phyloP scores from a whole-genome alignment of 1,139 yeast species.

The Lodderomyces elongisporus region DNA sequence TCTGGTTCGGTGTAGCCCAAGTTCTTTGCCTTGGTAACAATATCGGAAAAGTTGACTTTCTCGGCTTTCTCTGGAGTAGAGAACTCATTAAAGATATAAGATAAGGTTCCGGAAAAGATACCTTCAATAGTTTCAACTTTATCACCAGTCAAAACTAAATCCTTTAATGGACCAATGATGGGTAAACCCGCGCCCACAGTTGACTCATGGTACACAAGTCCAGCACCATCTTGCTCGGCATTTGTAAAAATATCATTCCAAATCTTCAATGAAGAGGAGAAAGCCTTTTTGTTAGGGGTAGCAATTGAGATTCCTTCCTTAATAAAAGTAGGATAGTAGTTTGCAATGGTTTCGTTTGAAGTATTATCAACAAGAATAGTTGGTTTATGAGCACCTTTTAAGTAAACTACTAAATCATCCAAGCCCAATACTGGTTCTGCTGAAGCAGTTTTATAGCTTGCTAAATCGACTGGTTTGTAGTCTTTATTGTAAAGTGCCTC shows the following conservation, averaged over 20 bases:
- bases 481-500: constrained; percentile 65
- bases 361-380: constrained; percentile 91
- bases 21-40: constrained; percentile 80
- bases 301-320: constrained; percentile 84
- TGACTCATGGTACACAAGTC: constrained; percentile 93
- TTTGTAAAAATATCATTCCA: constrained; percentile 73
- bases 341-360: constrained; percentile 73
- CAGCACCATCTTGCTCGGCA: constrained; percentile 52
- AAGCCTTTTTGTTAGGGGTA: constrained; percentile 97
- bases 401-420: constrained; percentile 54
- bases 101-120: constrained; percentile 90
- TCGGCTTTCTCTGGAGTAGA: constrained; percentile 59
- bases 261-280: constrained; percentile 67
- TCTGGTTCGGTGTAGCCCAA: constrained; percentile 98
- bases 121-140: constrained; percentile 89
- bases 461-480: constrained; percentile 64
- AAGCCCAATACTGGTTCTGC: constrained; percentile 49
- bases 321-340: constrained; percentile 68
- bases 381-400: constrained; percentile 66
- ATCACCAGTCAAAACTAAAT: constrained; percentile 87
- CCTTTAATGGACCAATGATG: constrained; percentile 80
- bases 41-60: constrained; percentile 72
- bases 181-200: constrained; percentile 99
- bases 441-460: constrained; percentile 53
- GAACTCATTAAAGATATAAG: constrained; percentile 93